Base-by-base conservation (phyloP, 441 rosid species). In the Daphne laureola region DNA sequence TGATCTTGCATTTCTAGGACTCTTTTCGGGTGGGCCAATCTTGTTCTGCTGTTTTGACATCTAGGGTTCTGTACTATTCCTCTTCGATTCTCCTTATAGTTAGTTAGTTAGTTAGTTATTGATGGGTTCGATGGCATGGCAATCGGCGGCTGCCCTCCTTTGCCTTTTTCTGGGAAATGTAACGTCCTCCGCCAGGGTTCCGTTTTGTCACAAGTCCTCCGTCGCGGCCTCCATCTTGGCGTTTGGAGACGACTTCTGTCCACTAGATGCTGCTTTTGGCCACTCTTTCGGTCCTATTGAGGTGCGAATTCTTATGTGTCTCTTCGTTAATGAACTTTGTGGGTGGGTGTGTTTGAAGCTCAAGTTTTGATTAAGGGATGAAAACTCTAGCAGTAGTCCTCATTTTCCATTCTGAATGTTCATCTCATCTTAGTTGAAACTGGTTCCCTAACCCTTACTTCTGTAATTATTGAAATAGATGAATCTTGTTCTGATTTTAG, bases 281-380 rank as follows among this genome's bases (percentile, higher is more conserved):
- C 67, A 63, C 21, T 79, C 69, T 62, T 40, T 71, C 53, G 69
- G 77, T 12, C 82, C 87, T 58, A 75, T 74, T 14, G 91, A 90
- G 94, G 98, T 90, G 11, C 2, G 38, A 31, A 31, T 9, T 31
- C 11, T 31, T 31, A n/a, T n/a, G n/a, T n/a, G n/a, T n/a, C n/a
- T n/a, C n/a, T n/a, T n/a, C n/a, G n/a, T n/a, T n/a, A n/a, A n/a
- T n/a, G n/a, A n/a, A n/a, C n/a, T 31, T 31, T 31, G 38, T 7
- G 38, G 38, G 38, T n/a, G n/a, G n/a, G n/a, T n/a, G n/a, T n/a
- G n/a, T 31, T 31, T 31, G 38, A 31, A 31, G 38, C 38, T 31
- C 38, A 1, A 5, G 1, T 31, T 31, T 4, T 31, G 8, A 31
- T 31, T 4, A 31, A 31, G 2, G 6, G 38, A 31, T 31, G 11